A percentile compares a stretch with the other conserved stretches of the same genome.
Evolutionary conservation across 306 rosid species (phyloP).

Genomic region (Sicyos edulis): DNA sequence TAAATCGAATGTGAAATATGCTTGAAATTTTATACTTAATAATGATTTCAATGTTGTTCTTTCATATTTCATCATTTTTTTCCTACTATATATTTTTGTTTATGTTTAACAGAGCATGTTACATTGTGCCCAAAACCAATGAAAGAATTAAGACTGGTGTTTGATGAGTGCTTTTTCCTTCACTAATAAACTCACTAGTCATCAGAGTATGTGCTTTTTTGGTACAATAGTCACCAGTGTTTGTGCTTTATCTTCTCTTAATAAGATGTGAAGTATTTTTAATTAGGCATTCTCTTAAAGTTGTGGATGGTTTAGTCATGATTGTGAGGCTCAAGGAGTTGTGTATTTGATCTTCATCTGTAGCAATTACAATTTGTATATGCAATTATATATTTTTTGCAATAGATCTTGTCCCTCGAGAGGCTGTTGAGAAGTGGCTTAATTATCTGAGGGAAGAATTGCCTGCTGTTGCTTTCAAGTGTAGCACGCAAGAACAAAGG

Average conservation of each 20-base stretch:
- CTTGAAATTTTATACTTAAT: background rate
- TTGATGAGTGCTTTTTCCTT: background rate
- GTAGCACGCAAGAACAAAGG: conserved; percentile 91
- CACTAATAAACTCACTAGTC: background rate
- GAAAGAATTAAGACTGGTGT: background rate
- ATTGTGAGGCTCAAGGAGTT: background rate
- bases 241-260: background rate
- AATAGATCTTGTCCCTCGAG: conserved; percentile 91
- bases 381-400: background rate
- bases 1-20: background rate
- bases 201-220: too few relatives aligned
- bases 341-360: background rate
- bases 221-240: background rate
- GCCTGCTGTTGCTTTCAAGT: conserved; percentile 95
- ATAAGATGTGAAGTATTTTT: background rate
- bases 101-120: background rate
- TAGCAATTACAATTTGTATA: background rate
- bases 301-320: background rate
- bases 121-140: background rate
- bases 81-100: background rate
- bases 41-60: background rate
- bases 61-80: background rate
- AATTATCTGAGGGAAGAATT: conserved; percentile 84
- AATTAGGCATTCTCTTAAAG: background rate
- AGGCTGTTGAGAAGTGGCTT: conserved; percentile 92